Conservation (phyloP, 148 eudicot species). For the Vaccinium darrowii region DNA sequence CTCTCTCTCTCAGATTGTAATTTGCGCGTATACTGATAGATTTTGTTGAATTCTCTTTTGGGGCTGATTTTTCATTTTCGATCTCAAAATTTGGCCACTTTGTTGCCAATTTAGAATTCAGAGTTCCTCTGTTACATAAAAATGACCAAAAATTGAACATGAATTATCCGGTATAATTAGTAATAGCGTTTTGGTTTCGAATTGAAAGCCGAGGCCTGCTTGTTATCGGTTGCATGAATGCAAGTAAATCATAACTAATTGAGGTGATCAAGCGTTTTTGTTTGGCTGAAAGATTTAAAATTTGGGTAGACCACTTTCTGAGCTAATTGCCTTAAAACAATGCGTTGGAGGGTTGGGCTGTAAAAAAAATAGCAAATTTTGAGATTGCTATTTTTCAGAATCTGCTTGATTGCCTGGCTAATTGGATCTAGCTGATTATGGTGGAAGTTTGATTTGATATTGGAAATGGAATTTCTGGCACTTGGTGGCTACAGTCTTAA, state of each 20-base stretch:
- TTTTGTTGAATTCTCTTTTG: constrained; percentile 11
- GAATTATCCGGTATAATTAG: not conserved
- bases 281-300: not conserved
- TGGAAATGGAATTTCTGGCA: not conserved
- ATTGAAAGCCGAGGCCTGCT: not conserved
- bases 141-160: not conserved
- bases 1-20: not conserved
- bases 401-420: not conserved
- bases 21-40: not conserved
- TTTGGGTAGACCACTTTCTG: not conserved
- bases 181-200: not conserved
- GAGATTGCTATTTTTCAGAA: not conserved
- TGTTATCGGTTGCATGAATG: not conserved
- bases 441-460: not conserved
- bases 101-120: not conserved
- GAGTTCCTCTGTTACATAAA: not conserved
- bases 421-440: not conserved
- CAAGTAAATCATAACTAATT: not conserved
- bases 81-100: not conserved
- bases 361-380: not conserved
- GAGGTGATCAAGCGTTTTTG: not conserved
- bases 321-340: too few relatives aligned
- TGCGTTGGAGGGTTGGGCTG: not conserved
- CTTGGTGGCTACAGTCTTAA: not conserved
- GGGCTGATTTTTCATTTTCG: not conserved